Conservation (phyloP, 495 filamentous ascomycete genomes). For the Glutinoglossum americanum region DNA sequence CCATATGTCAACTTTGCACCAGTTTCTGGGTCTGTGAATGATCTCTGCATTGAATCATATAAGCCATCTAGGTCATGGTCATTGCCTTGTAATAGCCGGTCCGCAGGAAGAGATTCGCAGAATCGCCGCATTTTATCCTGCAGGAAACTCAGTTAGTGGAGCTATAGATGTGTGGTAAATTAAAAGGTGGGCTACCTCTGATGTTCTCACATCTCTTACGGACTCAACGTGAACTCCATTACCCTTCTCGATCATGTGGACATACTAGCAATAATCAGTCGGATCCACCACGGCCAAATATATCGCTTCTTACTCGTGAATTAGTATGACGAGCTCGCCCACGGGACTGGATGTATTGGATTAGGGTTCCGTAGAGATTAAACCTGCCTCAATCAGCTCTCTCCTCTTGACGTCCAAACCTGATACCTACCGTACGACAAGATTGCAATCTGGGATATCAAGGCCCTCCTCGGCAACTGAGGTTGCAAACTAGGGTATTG, state of each 20-base stretch:
- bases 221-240: constrained; percentile 37
- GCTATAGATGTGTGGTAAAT: background rate
- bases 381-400: constrained; percentile 29
- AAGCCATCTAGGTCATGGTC: constrained; percentile 33
- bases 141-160: background rate
- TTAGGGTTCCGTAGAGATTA: constrained; percentile 75
- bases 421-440: constrained; percentile 40
- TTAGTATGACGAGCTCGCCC: constrained; percentile 62
- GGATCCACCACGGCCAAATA: background rate
- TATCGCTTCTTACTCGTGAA: constrained; percentile 26
- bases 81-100: constrained; percentile 44
- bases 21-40: constrained; percentile 41
- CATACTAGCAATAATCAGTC: constrained; percentile 27
- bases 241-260: constrained; percentile 55
- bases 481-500: constrained; percentile 56
- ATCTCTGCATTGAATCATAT: constrained; percentile 27
- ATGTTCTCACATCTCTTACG: constrained; percentile 31
- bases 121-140: constrained; percentile 46
- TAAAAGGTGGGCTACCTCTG: constrained; percentile 18
- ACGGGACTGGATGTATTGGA: constrained; percentile 88
- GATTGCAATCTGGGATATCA: constrained; percentile 88
- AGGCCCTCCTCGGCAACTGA: constrained; percentile 89
- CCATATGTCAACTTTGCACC: constrained; percentile 66
- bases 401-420: background rate
- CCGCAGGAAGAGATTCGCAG: constrained; percentile 52